These are phyloP conservation scores for Dillenia suffruticosa DNA, from an alignment of 164 flowering plant genomes.

Conservation along the genomic window DNA sequence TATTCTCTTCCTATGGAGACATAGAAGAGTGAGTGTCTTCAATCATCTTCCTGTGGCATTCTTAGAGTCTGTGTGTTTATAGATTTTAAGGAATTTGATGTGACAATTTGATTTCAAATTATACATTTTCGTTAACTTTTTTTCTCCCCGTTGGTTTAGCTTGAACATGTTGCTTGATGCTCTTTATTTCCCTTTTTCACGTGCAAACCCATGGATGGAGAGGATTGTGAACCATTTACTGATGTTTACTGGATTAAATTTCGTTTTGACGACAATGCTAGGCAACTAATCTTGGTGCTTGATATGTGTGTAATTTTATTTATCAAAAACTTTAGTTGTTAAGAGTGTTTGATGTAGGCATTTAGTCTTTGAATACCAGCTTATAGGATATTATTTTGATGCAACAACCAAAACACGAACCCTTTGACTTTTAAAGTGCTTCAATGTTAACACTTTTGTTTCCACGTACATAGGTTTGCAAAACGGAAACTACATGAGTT, in stretches of 20 bases:
- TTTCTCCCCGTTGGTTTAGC: not conserved
- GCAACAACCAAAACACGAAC: not conserved
- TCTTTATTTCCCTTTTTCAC: constrained; percentile 25
- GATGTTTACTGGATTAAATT: constrained; percentile 93
- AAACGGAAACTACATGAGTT: constrained; percentile 85
- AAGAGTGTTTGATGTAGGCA: not conserved
- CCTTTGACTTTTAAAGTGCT: not conserved
- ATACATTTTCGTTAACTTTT: not conserved
- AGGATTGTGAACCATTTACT: constrained; percentile 77
- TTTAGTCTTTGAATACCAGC: too few species aligned
- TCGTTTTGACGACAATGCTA: constrained; percentile 63
- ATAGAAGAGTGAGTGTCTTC: constrained; percentile 65
- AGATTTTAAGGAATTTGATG: not conserved
- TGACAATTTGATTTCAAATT: not conserved
- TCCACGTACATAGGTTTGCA: constrained; percentile 58
- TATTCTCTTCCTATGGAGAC: constrained; percentile 73
- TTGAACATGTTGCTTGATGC: not conserved
- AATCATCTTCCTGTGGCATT: not conserved
- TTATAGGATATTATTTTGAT: too few species aligned
- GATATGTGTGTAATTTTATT: not conserved
- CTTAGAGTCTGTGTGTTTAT: not conserved
- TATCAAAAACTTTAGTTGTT: too few species aligned
- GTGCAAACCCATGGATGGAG: constrained; percentile 92
- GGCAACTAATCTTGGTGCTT: constrained; percentile 33
- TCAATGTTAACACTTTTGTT: not conserved